Base-by-base conservation (phyloP, 2,329 filamentous ascomycete species). In the Teratosphaeria pseudoeucalypti region DNA sequence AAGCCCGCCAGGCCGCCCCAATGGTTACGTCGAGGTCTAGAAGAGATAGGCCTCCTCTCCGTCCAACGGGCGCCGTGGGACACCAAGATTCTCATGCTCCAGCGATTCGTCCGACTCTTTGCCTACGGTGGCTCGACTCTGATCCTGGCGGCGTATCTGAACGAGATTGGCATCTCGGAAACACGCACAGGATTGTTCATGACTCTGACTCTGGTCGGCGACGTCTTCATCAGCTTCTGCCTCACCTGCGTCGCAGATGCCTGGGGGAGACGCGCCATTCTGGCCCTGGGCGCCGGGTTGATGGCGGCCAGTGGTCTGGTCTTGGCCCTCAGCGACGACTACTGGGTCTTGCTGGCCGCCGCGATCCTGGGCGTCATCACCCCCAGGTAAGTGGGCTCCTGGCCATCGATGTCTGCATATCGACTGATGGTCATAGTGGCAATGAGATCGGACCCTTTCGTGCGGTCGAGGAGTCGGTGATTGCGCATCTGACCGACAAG, bases 91-190 rank as follows among this genome's bases (percentile, higher is more conserved):
- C 78, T 86, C 23, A 82, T 80, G 62, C 61, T 78, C 5, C 81
- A 83, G 64, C 81, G 84, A 32, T 84, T 85, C 68, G 76, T 85
- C 5, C 81, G 85, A 2, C 78, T 86, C 56, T 82, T 85, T 62
- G 85, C 83, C 6, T 87, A 86, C 66, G 85, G 84, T 57, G 74
- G 76, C 6, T 64, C 58, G 37, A 70, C 70, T 9, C 61, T 73
- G 10, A 67, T 73, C 34, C 66, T 73, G 11, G 71, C 70, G 2
- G 60, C 67, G 26, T 72, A 67, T 60, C 66, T 73, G 43, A 61
- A 65, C 16, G 61, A 61, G 1, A 65, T 72, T 0, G 64, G 66
- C n/a, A 59, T 65, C 57, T 65, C 66, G 2, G 70, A 72, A 47
- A 63, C 61, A 32, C 56, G 64, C n/a, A 71, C 72, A 34, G 71